Conservation (phyloP, 2,329 filamentous ascomycete genomes). For the Pseudogymnoascus sp. region DNA sequence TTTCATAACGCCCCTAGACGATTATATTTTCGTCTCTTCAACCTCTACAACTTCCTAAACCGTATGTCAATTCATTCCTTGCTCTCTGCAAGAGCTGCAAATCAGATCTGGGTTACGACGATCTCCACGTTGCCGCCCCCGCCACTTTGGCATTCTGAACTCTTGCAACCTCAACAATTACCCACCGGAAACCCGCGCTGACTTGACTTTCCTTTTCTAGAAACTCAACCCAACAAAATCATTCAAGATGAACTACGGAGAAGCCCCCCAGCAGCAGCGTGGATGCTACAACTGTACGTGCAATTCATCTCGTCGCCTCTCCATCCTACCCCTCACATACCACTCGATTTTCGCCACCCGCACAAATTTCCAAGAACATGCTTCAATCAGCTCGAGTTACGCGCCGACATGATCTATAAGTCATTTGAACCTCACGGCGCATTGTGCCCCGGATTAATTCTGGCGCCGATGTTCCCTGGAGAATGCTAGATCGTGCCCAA, state of each 20-base stretch:
- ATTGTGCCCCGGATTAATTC: neutral
- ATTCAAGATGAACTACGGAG: constrained; percentile 28
- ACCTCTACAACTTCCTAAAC: neutral
- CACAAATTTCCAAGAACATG: neutral
- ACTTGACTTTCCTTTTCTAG: neutral
- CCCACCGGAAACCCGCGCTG: neutral
- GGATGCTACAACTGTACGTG: constrained; percentile 47
- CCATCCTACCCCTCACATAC: constrained; percentile 4
- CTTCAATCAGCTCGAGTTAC: neutral
- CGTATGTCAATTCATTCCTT: neutral
- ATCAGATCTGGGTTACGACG: neutral
- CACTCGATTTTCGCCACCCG: neutral
- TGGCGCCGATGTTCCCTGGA: neutral
- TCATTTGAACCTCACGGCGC: neutral
- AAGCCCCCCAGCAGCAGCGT: constrained; percentile 27
- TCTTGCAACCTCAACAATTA: constrained; percentile 4
- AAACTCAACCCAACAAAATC: constrained; percentile 9
- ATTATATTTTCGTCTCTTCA: constrained; percentile 7
- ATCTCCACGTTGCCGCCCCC: constrained; percentile 4
- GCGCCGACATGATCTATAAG: neutral
- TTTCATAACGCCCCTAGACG: neutral
- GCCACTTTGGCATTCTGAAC: neutral
- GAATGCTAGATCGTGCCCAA: neutral
- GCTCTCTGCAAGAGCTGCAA: neutral
- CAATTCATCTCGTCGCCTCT: constrained; percentile 3